Evolutionary conservation across 148 eudicot genomes (phyloP).

Genomic region (Spergularia bocconei): DNA sequence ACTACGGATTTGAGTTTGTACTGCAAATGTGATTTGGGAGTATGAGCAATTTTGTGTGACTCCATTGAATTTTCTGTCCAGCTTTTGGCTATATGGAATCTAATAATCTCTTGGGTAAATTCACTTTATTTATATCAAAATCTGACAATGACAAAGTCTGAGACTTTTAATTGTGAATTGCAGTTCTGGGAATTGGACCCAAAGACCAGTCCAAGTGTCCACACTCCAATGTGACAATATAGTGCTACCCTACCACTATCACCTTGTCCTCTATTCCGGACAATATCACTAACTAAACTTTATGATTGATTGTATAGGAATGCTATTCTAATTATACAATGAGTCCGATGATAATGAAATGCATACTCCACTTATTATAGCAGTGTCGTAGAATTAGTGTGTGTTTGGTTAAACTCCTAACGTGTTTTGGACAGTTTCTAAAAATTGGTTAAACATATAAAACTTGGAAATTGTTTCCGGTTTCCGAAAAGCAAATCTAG

Average conservation of each 20-base stretch:
- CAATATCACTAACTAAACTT: too few relatives aligned
- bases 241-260: neutral
- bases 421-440: too few relatives aligned
- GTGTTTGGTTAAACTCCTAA: too few relatives aligned
- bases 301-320: too few relatives aligned
- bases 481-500: too few relatives aligned
- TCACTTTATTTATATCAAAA: constrained; percentile 4
- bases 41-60: neutral
- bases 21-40: neutral
- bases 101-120: neutral
- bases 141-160: constrained; percentile 10
- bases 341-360: too few relatives aligned
- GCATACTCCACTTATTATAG: too few relatives aligned
- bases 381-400: too few relatives aligned
- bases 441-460: too few relatives aligned
- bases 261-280: too few relatives aligned
- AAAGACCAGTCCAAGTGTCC: constrained; percentile 20
- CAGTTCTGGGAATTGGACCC: constrained; percentile 19
- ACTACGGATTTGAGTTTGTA: constrained; percentile 8
- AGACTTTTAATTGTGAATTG: neutral
- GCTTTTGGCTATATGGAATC: neutral
- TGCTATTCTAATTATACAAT: too few relatives aligned
- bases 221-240: constrained; percentile 15
- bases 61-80: neutral
- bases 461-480: too few relatives aligned